phyloP scores from a whole-genome alignment of 495 filamentous ascomycete species.

The Tuber brumale region DNA sequence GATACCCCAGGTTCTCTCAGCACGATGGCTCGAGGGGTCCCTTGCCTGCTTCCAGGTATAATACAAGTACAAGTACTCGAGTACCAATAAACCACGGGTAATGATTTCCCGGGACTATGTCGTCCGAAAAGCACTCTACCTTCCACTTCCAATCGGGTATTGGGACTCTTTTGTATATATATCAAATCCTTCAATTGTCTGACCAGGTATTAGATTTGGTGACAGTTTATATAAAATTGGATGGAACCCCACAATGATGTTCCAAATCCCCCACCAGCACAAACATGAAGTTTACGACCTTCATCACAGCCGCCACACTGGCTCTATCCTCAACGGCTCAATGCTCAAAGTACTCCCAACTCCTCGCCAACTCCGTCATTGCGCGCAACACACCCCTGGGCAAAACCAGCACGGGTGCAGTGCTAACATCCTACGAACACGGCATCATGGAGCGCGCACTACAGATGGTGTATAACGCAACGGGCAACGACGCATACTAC shows the following conservation, averaged over 20 bases:
- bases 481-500: conserved; percentile 40
- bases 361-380: conserved; percentile 50
- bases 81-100: background rate
- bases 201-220: too few species aligned
- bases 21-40: background rate
- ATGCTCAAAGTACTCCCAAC: conserved; percentile 43
- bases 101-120: background rate
- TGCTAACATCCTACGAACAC: conserved; percentile 41
- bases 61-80: too few species aligned
- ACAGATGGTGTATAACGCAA: conserved; percentile 43
- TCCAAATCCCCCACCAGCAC: background rate
- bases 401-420: conserved; percentile 41
- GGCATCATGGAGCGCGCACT: conserved; percentile 45
- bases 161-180: too few species aligned
- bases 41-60: background rate
- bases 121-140: background rate
- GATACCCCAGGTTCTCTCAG: background rate
- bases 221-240: background rate
- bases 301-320: background rate
- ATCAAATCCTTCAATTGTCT: too few species aligned
- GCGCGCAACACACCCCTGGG: conserved; percentile 40
- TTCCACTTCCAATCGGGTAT: background rate
- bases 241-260: background rate
- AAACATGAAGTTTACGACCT: background rate
- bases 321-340: background rate